Base-by-base conservation (phyloP, 2,329 filamentous ascomycete genomes). In the Trichoderma brevicompactum region DNA sequence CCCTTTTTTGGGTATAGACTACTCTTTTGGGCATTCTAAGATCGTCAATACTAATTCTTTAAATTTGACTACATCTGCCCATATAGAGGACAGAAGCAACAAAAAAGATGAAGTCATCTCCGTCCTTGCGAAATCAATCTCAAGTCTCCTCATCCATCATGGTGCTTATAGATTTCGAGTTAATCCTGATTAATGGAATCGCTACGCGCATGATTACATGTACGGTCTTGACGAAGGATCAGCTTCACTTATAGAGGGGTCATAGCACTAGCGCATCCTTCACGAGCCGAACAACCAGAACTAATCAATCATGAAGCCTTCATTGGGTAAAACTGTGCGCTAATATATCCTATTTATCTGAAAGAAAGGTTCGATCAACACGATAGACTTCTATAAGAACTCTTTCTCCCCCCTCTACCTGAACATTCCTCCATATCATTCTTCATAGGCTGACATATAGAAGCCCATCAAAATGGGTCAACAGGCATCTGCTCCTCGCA, bases 401-500 rank as follows among this genome's bases (percentile, higher is more conserved):
- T 5, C 13, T 15, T 15, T 34, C 9, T n/a, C 2, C 5, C 13
- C 10, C 28, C 48, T 34, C 23, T 28, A n/a, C 15, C 8, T 2
- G 1, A 52, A n/a, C 32, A 5, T 8, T 8, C n/a, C 8, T 13
- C 15, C 32, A 36, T 36, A 28, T 12, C 15, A 2, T 3, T 15
- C 50, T 53, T 32, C 3, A 38, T 40, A 5, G 5, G 2, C 23
- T 28, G 23, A 3, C 23, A 19, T 19, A 10, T 13, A 1, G 19
- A 38, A 8, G 34, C 49, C 2, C 9, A 7, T 32, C 32, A 53
- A 38, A 13, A 59, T 59, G 69, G 70, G 72, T 38, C 69, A 73
- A 32, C 48, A 70, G 44, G 66, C 66, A 40, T 73, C 72, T 2
- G 53, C 41, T 9, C 72, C 72, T 5, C 44, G 66, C 38, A 65